Percentiles rank a stretch among this genome's conserved stretches.
phyloP scores from a whole-genome alignment of 495 filamentous ascomycete genomes.

The Extremus antarcticus region DNA sequence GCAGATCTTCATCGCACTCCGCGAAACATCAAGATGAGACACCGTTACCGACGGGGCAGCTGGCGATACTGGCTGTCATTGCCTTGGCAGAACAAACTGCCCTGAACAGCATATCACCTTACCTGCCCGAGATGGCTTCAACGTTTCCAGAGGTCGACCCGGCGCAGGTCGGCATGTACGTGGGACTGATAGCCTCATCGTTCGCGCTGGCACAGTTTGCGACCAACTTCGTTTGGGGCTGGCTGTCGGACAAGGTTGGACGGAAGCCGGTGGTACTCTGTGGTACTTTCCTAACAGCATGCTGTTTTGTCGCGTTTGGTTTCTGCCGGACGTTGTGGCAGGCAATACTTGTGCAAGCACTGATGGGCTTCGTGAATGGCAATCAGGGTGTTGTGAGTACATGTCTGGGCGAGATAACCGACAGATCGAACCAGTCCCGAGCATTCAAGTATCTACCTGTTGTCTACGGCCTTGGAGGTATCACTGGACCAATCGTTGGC shows the following conservation, averaged over 20 bases:
- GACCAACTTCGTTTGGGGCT: conserved; percentile 92
- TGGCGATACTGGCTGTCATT: conserved; percentile 74
- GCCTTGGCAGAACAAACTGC: conserved; percentile 91
- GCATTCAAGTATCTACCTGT: conserved; percentile 90
- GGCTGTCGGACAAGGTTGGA: conserved; percentile 78
- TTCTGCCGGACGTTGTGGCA: conserved; percentile 76
- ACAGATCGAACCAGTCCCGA: conserved; percentile 80
- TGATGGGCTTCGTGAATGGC: conserved; percentile 90
- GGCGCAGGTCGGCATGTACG: conserved; percentile 70
- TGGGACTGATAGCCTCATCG: conserved; percentile 75
- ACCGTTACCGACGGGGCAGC: conserved; percentile 71
- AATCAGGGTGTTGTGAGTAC: conserved; percentile 84
- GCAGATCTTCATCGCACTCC: not conserved
- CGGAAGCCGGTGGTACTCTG: conserved; percentile 81
- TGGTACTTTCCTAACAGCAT: conserved; percentile 72
- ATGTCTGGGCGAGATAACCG: conserved; percentile 88
- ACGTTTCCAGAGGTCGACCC: conserved; percentile 69
- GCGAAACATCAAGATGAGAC: conserved; percentile 33
- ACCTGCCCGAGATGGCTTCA: conserved; percentile 83
- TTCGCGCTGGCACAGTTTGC: conserved; percentile 88
- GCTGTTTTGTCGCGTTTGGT: conserved; percentile 77
- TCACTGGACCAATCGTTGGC: conserved; percentile 85
- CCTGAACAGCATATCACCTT: conserved; percentile 91
- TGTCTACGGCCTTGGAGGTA: conserved; percentile 84
- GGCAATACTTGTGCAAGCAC: conserved; percentile 68